These are phyloP conservation scores for Edaphochlamys debaryana DNA, from an alignment of 139 green algal genomes.

Conservation along the genomic window DNA sequence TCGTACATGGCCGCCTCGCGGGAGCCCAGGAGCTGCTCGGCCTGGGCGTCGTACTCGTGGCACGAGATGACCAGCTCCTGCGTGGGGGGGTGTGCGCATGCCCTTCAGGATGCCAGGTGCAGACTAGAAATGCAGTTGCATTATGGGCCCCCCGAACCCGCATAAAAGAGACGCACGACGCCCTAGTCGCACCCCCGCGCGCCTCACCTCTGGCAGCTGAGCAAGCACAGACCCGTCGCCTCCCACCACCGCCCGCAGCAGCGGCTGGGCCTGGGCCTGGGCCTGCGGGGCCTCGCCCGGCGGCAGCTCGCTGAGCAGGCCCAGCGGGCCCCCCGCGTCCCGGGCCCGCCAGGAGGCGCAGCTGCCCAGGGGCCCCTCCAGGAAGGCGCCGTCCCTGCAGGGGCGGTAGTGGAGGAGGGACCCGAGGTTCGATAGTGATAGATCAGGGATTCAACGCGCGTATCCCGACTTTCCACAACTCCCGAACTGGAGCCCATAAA, in stretches of 20 bases:
- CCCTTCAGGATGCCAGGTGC: too few relatives aligned
- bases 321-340: slow-evolving; percentile 7
- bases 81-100: too few relatives aligned
- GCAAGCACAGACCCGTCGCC: background rate
- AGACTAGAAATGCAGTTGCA: too few relatives aligned
- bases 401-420: too few relatives aligned
- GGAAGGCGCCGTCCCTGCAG: slow-evolving; percentile 24
- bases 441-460: too few relatives aligned
- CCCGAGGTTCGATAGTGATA: background rate
- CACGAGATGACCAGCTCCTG: slow-evolving; percentile 29
- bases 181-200: too few relatives aligned
- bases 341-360: background rate
- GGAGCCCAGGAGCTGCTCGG: background rate
- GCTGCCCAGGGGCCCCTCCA: slow-evolving; percentile 5
- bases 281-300: too few relatives aligned
- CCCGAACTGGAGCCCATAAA: too few relatives aligned
- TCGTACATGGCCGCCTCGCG: slow-evolving; percentile 8
- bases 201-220: slow-evolving; percentile 23
- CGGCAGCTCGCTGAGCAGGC: background rate
- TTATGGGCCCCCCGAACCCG: too few relatives aligned
- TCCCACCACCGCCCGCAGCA: slow-evolving; percentile 6
- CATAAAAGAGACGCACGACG: too few relatives aligned
- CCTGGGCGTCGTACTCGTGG: slow-evolving; percentile 12
- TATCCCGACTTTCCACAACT: too few relatives aligned
- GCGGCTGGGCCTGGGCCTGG: background rate